These are phyloP conservation scores for Tolypocladium pustulatum DNA, from an alignment of 2,329 filamentous ascomycete genomes.

Conservation along the genomic window DNA sequence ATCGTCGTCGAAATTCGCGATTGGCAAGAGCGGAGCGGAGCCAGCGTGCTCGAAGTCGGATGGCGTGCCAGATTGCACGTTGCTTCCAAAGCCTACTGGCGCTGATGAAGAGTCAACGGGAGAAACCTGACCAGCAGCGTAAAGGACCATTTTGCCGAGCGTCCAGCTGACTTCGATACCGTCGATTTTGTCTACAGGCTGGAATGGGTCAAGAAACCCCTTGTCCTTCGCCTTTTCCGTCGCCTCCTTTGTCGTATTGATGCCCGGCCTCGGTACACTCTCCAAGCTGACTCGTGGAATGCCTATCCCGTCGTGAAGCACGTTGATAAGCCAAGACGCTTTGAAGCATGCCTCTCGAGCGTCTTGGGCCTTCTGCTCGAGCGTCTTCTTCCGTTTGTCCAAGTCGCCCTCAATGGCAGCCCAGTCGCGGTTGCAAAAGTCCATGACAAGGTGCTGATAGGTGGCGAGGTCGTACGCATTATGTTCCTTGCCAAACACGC, in stretches of 20 bases:
- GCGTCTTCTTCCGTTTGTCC: constrained; percentile 55
- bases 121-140: constrained; percentile 80
- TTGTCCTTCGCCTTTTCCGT: constrained; percentile 59
- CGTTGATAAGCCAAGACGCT: constrained; percentile 93
- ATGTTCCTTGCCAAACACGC: constrained; percentile 71
- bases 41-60: constrained; percentile 78
- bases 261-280: constrained; percentile 35
- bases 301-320: constrained; percentile 91
- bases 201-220: constrained; percentile 76
- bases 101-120: constrained; percentile 40
- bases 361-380: constrained; percentile 66
- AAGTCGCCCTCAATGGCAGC: constrained; percentile 59
- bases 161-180: constrained; percentile 95
- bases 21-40: constrained; percentile 29
- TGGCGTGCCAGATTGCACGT: constrained; percentile 53
- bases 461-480: constrained; percentile 83
- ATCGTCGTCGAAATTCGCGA: constrained; percentile 18
- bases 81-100: constrained; percentile 89
- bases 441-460: constrained; percentile 74
- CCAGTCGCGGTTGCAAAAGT: constrained; percentile 84
- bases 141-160: constrained; percentile 89
- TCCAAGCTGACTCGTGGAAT: constrained; percentile 80
- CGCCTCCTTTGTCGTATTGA: constrained; percentile 65
- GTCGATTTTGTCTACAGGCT: constrained; percentile 85
- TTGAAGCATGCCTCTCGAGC: constrained; percentile 94